Evolutionary conservation across 345 rosid genomes (phyloP).

Genomic region (Eutrema japonicum): DNA sequence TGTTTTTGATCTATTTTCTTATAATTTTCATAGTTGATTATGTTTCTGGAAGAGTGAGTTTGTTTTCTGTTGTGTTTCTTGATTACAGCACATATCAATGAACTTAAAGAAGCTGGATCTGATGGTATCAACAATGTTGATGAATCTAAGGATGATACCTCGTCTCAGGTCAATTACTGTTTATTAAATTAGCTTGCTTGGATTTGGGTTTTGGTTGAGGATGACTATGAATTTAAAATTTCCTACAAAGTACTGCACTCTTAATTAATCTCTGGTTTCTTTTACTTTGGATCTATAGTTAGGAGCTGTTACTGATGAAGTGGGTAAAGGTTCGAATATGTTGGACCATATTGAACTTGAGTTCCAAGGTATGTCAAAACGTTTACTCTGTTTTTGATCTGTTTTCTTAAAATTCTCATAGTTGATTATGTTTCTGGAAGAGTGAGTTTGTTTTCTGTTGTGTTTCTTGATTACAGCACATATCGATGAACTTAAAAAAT

Average conservation of each 20-base stretch:
- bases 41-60: slow-evolving; percentile 10
- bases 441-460: slow-evolving; percentile 13
- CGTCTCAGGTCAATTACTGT: slow-evolving; percentile 30
- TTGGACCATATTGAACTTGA: slow-evolving; percentile 42
- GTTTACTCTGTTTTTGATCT: slow-evolving; percentile 24
- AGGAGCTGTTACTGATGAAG: slow-evolving; percentile 48
- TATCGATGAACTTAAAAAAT: slow-evolving; percentile 26
- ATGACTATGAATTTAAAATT: neutral
- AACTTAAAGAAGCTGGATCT: slow-evolving; percentile 35
- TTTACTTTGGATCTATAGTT: slow-evolving; percentile 27
- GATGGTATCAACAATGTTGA: slow-evolving; percentile 37
- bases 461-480: slow-evolving; percentile 38
- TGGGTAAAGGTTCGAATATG: slow-evolving; percentile 29
- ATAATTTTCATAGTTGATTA: neutral
- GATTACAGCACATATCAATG: slow-evolving; percentile 34
- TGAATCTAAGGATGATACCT: slow-evolving; percentile 25
- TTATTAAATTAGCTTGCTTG: neutral
- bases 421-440: neutral
- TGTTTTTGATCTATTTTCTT: slow-evolving; percentile 25
- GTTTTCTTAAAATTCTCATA: neutral
- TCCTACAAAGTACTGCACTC: neutral
- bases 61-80: slow-evolving; percentile 25
- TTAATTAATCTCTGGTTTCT: slow-evolving; percentile 8
- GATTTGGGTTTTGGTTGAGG: slow-evolving; percentile 4
- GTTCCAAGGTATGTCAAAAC: slow-evolving; percentile 34